Evolutionary conservation across 305 asterid species (phyloP).

Genomic region (Fraxinus xanthoxyloides): DNA sequence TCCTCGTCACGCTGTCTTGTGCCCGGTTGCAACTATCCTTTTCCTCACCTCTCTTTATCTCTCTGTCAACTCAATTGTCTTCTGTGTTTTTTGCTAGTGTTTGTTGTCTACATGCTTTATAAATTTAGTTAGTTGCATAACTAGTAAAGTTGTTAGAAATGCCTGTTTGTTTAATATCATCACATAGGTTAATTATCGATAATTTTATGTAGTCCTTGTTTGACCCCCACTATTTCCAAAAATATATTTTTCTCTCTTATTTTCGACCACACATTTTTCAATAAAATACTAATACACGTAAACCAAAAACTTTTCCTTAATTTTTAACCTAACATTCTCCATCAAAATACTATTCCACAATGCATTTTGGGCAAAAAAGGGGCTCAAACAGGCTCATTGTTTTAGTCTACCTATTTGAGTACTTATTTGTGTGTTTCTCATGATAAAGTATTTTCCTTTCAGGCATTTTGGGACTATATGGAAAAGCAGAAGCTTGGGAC

Average conservation of each 20-base stretch:
- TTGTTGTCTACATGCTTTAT: background rate
- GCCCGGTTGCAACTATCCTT: background rate
- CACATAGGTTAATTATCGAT: background rate
- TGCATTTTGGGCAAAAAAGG: too few relatives aligned
- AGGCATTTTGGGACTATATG: conserved; percentile 91
- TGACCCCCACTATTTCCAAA: too few relatives aligned
- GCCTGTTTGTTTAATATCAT: background rate
- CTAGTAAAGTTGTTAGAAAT: background rate
- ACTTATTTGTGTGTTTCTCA: background rate
- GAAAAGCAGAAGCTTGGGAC: conserved; percentile 74
- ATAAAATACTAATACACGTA: too few relatives aligned
- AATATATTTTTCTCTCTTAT: too few relatives aligned
- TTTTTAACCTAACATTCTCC: too few relatives aligned
- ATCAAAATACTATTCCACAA: too few relatives aligned
- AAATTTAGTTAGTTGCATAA: background rate
- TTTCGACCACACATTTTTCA: too few relatives aligned
- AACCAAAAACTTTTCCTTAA: too few relatives aligned
- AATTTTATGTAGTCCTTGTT: background rate
- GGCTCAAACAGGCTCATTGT: background rate
- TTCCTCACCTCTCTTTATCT: background rate
- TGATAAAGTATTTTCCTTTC: conserved; percentile 22
- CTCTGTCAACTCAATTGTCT: background rate
- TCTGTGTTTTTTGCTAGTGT: background rate
- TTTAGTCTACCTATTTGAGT: background rate
- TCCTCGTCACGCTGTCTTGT: background rate